Evolutionary conservation across 306 rosid genomes (phyloP), one percentile per base, ranked within the genome.

Genomic region (Psophocarpus tetragonolobus): DNA sequence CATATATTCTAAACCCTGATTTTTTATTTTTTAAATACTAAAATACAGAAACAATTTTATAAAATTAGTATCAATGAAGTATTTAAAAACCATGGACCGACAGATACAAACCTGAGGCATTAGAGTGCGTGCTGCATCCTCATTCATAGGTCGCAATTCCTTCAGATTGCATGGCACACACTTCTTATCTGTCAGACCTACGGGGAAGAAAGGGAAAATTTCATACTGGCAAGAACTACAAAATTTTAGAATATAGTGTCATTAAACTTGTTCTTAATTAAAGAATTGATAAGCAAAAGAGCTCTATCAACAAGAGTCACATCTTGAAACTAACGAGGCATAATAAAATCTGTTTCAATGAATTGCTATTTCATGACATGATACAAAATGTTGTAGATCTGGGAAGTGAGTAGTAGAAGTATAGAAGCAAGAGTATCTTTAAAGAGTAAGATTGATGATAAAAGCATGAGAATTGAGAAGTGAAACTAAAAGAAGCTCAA

Each of bases 81-180:
- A n/a, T n/a, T n/a, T 48, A 15, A 12, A 24, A 51, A n/a, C 23
- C 6, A 63, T 3, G n/a, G 51, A 48, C 23, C 26, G 56, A 53
- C 45, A 50, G 58, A 30, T 68, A 77, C 64, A 23, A 84, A 91
- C 98, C 97, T 89, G 87, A 23, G 80, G 82, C 30, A 91, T 85
- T 61, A 93, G 81, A 74, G 54, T 56, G 23, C 81, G 77, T 20
- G 98, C 98, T 36, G 88, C 87, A 75, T 82, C 86, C 80, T 87
- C 91, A 1, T 86, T 87, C 98, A 93, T 91, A 27, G 97, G 90
- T 75, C 77, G 91, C 85, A 93, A 51, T 35, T 91, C 93, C 82
- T 87, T 88, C 23, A 82, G 35, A 71, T 76, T 48, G 84, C 98
- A 93, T 18, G 98, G 93, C 44, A 89, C 98, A 56, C 98, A 93